Evolutionary conservation across 805 yeast genomes (phyloP), one percentile per base, ranked within the genome.

Genomic region (Candida golubevii): DNA sequence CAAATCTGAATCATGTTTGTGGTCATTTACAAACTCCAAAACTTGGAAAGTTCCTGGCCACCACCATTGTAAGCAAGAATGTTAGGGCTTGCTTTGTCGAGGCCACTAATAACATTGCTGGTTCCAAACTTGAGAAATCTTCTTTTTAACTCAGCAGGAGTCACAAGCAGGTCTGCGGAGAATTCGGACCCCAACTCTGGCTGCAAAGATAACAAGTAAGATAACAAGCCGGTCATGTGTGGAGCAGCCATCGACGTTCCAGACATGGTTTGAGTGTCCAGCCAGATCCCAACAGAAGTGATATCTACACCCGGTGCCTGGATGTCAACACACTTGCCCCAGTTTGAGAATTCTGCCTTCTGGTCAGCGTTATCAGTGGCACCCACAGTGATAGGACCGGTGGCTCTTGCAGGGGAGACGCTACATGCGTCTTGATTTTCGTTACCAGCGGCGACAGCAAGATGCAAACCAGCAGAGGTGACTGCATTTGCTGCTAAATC

Each of bases 391-490:
- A 91, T 79, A 36, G 96, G 88, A 45, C 77, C 77, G 52, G 75
- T 83, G 38, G 95, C 90, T 44, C 89, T 76, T 38, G 97, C 96
- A 42, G 98, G 98, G 6, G 97, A 89, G 43, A 81, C 79, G 64
- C 82, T 78, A 77, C 98, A 91, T 44, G 98, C 96, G 65, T 90
- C 95, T 56, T 82, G 86, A 63, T 86, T 84, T 61, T 86, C 95
- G 66, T 91, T 90, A 70, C 97, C 98, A 28, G 97, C 97, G 40
- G 98, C 97, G 52, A 88, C 96, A 32, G 96, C 95, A 63, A 91
- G 85, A 63, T 88, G 93, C 47, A 91, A 69, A 57, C 97, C 97
- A 29, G 90, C 85, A 51, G 79, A 75, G 39, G 87, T 88, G 33
- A 95, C 97, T 36, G 96, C 96, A 56, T 87, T 81, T 37, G 87